Evolutionary conservation across 768 basidiomycete genomes (phyloP).

Genomic region (Panus rudis): DNA sequence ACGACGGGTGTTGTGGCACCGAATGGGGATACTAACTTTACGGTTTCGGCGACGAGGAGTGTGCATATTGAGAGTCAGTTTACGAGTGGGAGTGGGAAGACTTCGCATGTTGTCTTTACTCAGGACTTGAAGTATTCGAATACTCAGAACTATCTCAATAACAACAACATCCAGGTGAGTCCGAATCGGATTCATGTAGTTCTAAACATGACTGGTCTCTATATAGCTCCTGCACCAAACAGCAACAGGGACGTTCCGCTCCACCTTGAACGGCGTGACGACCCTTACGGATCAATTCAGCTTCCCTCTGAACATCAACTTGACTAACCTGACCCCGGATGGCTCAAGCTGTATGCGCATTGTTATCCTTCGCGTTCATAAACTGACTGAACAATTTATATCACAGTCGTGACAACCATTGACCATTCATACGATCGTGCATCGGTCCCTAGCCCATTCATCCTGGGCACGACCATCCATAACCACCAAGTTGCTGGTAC

Average conservation of each 20-base stretch:
- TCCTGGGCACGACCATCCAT: constrained; percentile 47
- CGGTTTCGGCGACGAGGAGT: constrained; percentile 50
- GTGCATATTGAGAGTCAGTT: constrained; percentile 59
- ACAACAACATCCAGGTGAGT: constrained; percentile 34
- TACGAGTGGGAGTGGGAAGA: constrained; percentile 51
- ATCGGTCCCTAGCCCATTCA: constrained; percentile 51
- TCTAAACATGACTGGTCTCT: background rate
- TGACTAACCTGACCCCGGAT: constrained; percentile 26
- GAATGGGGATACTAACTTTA: constrained; percentile 47
- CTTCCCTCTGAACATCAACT: constrained; percentile 44
- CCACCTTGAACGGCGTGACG: constrained; percentile 41
- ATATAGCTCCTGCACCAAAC: constrained; percentile 43
- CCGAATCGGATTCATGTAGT: background rate
- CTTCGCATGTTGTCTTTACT: constrained; percentile 49
- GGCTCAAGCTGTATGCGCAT: constrained; percentile 25
- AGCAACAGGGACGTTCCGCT: constrained; percentile 38
- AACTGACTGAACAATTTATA: background rate
- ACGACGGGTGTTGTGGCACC: constrained; percentile 36
- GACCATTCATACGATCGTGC: constrained; percentile 66
- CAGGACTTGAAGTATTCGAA: constrained; percentile 59
- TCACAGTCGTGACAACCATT: constrained; percentile 42
- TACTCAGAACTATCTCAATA: constrained; percentile 50
- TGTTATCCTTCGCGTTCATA: background rate
- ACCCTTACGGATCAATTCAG: constrained; percentile 43
- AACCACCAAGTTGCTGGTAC: constrained; percentile 55